Evolutionary conservation across 805 yeast genomes (phyloP), one percentile per base, ranked within the genome.

Genomic region (Hermanozyma aechmeae): DNA sequence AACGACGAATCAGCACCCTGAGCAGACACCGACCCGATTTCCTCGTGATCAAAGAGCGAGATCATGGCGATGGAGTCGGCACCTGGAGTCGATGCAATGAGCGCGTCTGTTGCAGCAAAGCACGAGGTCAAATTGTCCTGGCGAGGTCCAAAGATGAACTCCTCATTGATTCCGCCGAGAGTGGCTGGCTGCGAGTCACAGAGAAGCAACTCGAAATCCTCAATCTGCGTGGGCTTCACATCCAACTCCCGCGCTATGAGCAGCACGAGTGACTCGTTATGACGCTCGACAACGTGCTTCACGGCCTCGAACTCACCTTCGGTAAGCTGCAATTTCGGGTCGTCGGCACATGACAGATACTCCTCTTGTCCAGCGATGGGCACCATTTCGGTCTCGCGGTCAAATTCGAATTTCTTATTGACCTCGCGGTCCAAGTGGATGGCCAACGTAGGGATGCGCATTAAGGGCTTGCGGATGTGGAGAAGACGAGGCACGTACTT

Each of bases 1-100:
- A 92, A 84, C 35, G 87, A 81, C 2, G 96, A 85, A 47, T 84
- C 87, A 1, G 98, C 98, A 39, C 98, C 98, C 56, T 89, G 96
- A 10, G 95, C 95, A 12, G 95, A 80, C 6, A 76, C 66, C 2
- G 96, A 86, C 1, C 98, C 98, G 41, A 89, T 70, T 53, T 89
- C 98, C 56, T 89, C 98, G 53, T 92, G 97, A 52, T 89, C 98
- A 53, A 92, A 89, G 35, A 87, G 63, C 0, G 95, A 77, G 31
- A 86, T 67, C 48, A 87, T 52, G 47, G 80, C 76, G 24, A 85
- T 75, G 10, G 10, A 10, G 13, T 11, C 13, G 9, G 5, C 22
- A 25, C 83, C 79, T 9, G 58, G 50, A 0, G 71, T 56, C 3
- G 83, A 58, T 32, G 69, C 70, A 23, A 82, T 58, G 27, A 89